Percentiles rank a stretch among this genome's conserved stretches.
These are phyloP conservation scores for Arthrobotrys musiformis DNA, from an alignment of 2,329 filamentous ascomycete genomes.

Conservation along the genomic window DNA sequence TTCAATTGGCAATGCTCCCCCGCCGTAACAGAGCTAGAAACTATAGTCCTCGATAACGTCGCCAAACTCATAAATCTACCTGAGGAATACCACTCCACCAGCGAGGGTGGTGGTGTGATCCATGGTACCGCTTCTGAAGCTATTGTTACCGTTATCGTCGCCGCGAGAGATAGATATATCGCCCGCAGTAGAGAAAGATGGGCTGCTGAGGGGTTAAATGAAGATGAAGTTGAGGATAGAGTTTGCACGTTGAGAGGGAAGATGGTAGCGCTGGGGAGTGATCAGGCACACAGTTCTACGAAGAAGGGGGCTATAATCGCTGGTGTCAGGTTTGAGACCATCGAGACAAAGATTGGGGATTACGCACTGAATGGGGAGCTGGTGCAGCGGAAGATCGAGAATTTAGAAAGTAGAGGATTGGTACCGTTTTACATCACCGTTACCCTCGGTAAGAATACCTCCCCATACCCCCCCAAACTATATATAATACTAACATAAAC, in stretches of 20 bases:
- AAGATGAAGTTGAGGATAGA: constrained; percentile 74
- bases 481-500: not conserved
- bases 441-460: constrained; percentile 70
- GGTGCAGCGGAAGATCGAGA: constrained; percentile 68
- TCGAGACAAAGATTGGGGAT: constrained; percentile 70
- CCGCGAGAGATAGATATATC: constrained; percentile 83
- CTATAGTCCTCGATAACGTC: constrained; percentile 91
- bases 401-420: constrained; percentile 75
- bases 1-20: constrained; percentile 99
- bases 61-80: constrained; percentile 80
- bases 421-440: constrained; percentile 88
- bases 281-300: constrained; percentile 82
- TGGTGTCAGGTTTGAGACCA: constrained; percentile 80
- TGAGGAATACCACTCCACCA: constrained; percentile 76
- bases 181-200: constrained; percentile 60
- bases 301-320: constrained; percentile 88
- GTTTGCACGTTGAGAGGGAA: constrained; percentile 74
- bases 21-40: constrained; percentile 91
- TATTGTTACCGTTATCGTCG: constrained; percentile 85
- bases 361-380: constrained; percentile 79
- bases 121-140: constrained; percentile 91
- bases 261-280: constrained; percentile 82
- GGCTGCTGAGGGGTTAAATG: constrained; percentile 61
- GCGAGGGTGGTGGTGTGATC: constrained; percentile 90
- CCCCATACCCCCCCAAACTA: not conserved